Evolutionary conservation across 2,329 filamentous ascomycete genomes (phyloP).

Genomic region (Aspergillus bombycis): DNA sequence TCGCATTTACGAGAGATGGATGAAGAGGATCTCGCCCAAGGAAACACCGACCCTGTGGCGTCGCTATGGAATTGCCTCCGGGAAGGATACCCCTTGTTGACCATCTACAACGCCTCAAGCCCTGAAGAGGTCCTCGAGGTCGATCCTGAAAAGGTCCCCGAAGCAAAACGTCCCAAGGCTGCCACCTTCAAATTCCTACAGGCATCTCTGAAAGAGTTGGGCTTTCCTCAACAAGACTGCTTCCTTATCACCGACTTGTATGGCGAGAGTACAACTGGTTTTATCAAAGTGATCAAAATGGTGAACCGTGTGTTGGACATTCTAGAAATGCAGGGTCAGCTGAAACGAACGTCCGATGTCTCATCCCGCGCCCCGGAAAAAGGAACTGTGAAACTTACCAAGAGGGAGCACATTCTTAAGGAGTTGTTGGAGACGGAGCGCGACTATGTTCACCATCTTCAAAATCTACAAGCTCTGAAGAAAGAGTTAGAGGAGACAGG

Average conservation of each 20-base stretch:
- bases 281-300: slow-evolving; percentile 94
- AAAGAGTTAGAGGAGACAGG: slow-evolving; percentile 86
- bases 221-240: slow-evolving; percentile 77
- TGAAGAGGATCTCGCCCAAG: slow-evolving; percentile 65
- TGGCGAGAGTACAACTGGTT: slow-evolving; percentile 92
- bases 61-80: slow-evolving; percentile 87
- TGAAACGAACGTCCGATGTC: slow-evolving; percentile 65
- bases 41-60: slow-evolving; percentile 77
- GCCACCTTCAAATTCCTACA: slow-evolving; percentile 92
- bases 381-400: slow-evolving; percentile 62
- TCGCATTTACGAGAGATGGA: slow-evolving; percentile 72
- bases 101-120: slow-evolving; percentile 83
- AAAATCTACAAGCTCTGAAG: slow-evolving; percentile 90
- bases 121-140: slow-evolving; percentile 70
- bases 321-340: slow-evolving; percentile 74
- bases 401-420: slow-evolving; percentile 85
- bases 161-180: slow-evolving; percentile 79
- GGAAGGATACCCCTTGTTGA: slow-evolving; percentile 79
- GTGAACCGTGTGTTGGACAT: slow-evolving; percentile 91
- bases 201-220: slow-evolving; percentile 80
- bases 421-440: slow-evolving; percentile 94
- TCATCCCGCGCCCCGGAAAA: slow-evolving; percentile 48
- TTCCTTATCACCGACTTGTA: slow-evolving; percentile 92
- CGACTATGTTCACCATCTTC: slow-evolving; percentile 96
- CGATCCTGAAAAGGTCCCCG: slow-evolving; percentile 64